Base-by-base conservation (phyloP, 345 rosid species). In the Heritiera fomes region DNA sequence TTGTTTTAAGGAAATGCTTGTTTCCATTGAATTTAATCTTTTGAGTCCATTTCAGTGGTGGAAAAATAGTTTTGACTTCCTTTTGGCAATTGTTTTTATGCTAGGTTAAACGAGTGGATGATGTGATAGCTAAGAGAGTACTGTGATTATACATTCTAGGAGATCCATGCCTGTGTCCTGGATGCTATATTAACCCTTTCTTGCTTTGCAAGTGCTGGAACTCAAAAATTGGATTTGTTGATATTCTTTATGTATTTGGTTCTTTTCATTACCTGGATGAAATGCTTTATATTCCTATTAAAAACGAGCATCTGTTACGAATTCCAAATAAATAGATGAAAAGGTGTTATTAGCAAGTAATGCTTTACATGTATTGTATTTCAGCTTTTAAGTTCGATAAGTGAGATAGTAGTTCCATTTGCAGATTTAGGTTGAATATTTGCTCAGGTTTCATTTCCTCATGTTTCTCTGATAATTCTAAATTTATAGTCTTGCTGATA, bases 1-100 rank as follows among this genome's bases (percentile, higher is more conserved):
- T 17, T 60, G 56, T 75, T 61, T 15, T 59, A 46, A 11, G 70
- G 70, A 59, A 75, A 60, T 75, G 70, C 70, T 34, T 75, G 7
- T 75, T 61, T 58, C 34, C n/a, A 5, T 3, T 0, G 40, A 41
- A 56, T 58, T 41, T 40, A 58, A 20, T 41, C 47, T 23, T 74
- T 58, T 59, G 15, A 74, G 17, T 56, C 5, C n/a, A 12, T 12
- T 7, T 74, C 2, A 74, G 32, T 59, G 12, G 20, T 11, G 53
- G 46, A 71, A 49, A 71, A 71, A 3, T 49, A 23, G 8, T 23
- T 71, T 71, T 49, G 49, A 49, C 23, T 49, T 71, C 43, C 59
- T 50, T 4, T 71, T 71, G 13, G 20, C 43, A 34, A 55, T 34
- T 30, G 4, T 17, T 17, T 55, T 34, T 38, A 30, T 28, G 20